Evolutionary conservation across 2,329 filamentous ascomycete species (phyloP).

Genomic region (Trichoderma sp.): DNA sequence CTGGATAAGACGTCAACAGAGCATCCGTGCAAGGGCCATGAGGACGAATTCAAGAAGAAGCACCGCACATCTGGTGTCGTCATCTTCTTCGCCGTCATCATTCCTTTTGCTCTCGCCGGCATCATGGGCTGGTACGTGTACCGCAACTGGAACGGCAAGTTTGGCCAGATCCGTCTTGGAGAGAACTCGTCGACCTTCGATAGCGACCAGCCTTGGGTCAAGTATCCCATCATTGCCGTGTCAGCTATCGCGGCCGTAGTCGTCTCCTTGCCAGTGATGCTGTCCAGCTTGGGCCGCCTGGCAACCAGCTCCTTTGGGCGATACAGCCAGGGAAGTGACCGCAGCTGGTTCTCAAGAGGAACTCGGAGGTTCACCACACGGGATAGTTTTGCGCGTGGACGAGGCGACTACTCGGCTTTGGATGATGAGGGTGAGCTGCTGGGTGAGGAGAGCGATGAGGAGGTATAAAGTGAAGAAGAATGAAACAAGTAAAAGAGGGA

Average conservation of each 20-base stretch:
- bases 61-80: slow-evolving; percentile 69
- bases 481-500: not conserved
- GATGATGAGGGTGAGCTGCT: slow-evolving; percentile 93
- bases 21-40: slow-evolving; percentile 70
- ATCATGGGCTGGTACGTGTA: slow-evolving; percentile 83
- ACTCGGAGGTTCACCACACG: slow-evolving; percentile 80
- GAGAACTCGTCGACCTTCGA: slow-evolving; percentile 63
- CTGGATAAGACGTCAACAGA: slow-evolving; percentile 65
- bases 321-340: slow-evolving; percentile 51
- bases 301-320: slow-evolving; percentile 54
- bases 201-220: slow-evolving; percentile 74
- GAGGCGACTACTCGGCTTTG: slow-evolving; percentile 84
- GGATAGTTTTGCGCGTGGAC: slow-evolving; percentile 82
- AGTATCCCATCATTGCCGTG: slow-evolving; percentile 75
- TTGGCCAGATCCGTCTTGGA: slow-evolving; percentile 88
- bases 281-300: slow-evolving; percentile 71
- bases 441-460: slow-evolving; percentile 91
- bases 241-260: slow-evolving; percentile 64
- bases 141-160: slow-evolving; percentile 82
- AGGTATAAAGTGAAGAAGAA: slow-evolving; percentile 50
- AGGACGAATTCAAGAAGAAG: slow-evolving; percentile 75
- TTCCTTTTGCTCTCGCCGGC: slow-evolving; percentile 71
- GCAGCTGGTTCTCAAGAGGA: slow-evolving; percentile 56
- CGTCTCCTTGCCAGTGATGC: slow-evolving; percentile 68
- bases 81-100: slow-evolving; percentile 81